Percentiles rank a stretch among this genome's conserved stretches.
Evolutionary conservation across 2,329 filamentous ascomycete genomes (phyloP).

Genomic region (Monilinia fructicola): DNA sequence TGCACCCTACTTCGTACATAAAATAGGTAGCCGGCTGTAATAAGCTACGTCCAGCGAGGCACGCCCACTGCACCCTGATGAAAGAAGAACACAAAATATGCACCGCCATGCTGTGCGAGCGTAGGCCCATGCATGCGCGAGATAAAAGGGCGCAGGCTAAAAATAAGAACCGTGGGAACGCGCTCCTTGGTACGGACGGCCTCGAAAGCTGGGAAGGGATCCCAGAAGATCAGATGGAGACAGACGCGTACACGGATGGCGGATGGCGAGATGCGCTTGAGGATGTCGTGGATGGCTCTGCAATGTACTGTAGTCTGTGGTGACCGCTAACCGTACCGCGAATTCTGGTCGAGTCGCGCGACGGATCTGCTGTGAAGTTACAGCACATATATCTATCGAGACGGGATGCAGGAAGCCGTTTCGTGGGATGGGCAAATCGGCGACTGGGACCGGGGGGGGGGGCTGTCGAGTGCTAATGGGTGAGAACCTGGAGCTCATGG

Average conservation of each 20-base stretch:
- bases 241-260: conserved; percentile 1
- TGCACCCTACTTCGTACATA: background rate
- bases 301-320: no score
- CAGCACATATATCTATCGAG: conserved; percentile 23
- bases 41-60: background rate
- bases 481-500: background rate
- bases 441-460: conserved; percentile 16
- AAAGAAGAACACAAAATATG: conserved; percentile 9
- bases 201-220: background rate
- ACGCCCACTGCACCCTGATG: background rate
- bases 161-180: background rate
- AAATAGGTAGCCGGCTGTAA: background rate
- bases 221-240: conserved; percentile 15
- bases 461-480: background rate
- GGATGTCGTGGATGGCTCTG: background rate
- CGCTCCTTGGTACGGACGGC: background rate
- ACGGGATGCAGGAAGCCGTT: conserved; percentile 24
- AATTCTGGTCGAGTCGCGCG: conserved; percentile 5
- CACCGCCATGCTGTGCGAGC: background rate
- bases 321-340: background rate
- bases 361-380: conserved; percentile 10
- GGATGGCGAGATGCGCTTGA: background rate
- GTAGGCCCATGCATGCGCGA: conserved; percentile 1
- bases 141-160: background rate
- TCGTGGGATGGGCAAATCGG: conserved; percentile 19